phyloP scores from a whole-genome alignment of 192 early-diverging fungal species.

The Podila verticillata region DNA sequence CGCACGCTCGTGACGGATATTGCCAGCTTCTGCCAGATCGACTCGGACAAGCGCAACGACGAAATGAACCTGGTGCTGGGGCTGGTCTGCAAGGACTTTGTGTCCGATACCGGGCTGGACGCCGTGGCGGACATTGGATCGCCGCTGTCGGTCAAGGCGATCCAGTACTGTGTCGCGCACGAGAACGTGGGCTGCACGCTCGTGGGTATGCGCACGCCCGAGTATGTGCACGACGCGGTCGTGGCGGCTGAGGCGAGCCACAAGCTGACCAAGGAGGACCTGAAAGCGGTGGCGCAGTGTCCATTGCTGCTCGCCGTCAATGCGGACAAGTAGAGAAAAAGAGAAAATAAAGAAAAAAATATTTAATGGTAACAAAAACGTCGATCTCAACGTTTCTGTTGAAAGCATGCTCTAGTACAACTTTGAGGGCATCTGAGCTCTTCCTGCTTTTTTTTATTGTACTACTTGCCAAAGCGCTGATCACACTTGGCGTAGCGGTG shows the following conservation, averaged over 20 bases:
- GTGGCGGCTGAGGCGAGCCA: constrained; percentile 45
- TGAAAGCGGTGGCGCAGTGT: constrained; percentile 51
- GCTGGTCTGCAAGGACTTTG: constrained; percentile 51
- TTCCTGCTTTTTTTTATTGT: too few relatives aligned
- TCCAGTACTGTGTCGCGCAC: constrained; percentile 58
- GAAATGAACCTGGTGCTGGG: constrained; percentile 62
- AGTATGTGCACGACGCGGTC: constrained; percentile 69
- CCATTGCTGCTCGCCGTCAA: constrained; percentile 28
- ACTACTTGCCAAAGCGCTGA: constrained; percentile 52
- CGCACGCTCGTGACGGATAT: constrained; percentile 44
- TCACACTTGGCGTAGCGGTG: constrained; percentile 53
- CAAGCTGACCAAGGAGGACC: constrained; percentile 36
- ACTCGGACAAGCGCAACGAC: constrained; percentile 62
- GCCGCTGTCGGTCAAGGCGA: constrained; percentile 62
- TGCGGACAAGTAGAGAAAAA: background rate
- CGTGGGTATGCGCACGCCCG: constrained; percentile 68
- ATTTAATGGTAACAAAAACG: background rate
- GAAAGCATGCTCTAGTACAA: too few relatives aligned
- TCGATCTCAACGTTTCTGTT: too few relatives aligned
- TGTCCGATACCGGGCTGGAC: constrained; percentile 25
- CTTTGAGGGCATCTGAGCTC: too few relatives aligned
- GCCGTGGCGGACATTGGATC: constrained; percentile 48
- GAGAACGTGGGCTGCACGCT: constrained; percentile 63
- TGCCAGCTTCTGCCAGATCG: constrained; percentile 57
- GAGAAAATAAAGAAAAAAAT: background rate